Evolutionary conservation across 345 rosid genomes (phyloP).

Genomic region (Eucalyptus pauciflora): DNA sequence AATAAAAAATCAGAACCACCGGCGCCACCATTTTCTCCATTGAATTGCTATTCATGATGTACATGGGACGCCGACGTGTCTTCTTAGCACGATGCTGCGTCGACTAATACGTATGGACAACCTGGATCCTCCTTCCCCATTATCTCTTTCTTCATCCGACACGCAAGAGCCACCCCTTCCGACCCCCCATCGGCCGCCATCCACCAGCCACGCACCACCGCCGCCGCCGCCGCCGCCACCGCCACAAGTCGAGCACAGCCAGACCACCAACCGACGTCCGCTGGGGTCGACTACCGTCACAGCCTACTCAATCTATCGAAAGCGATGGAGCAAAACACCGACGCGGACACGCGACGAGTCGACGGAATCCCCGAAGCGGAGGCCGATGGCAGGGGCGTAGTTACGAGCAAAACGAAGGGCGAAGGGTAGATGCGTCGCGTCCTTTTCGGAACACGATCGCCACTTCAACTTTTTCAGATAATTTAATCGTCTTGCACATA

Average conservation of each 20-base stretch:
- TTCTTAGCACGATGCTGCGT: neutral
- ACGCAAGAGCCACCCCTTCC: neutral
- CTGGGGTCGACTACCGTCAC: neutral
- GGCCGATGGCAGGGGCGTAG: neutral
- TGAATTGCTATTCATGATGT: neutral
- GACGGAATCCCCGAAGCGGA: neutral
- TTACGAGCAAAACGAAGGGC: neutral
- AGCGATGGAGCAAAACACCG: neutral
- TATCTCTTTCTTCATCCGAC: neutral
- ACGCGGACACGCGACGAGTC: neutral
- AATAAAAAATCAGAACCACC: neutral
- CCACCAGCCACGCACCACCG: neutral
- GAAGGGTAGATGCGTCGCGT: neutral
- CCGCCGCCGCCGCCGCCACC: neutral
- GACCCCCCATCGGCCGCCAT: neutral
- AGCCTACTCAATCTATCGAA: neutral
- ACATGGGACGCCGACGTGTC: neutral
- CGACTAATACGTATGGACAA: neutral
- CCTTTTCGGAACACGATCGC: neutral
- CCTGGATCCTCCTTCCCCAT: neutral
- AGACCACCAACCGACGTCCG: neutral
- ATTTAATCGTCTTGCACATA: neutral
- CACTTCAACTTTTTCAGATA: neutral
- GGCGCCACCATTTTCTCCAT: neutral
- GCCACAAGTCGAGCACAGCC: neutral